Evolutionary conservation across 2,329 filamentous ascomycete species (phyloP), one percentile per base, ranked within the genome.

Genomic region (Ophiocordyceps camponoti-saundersi): DNA sequence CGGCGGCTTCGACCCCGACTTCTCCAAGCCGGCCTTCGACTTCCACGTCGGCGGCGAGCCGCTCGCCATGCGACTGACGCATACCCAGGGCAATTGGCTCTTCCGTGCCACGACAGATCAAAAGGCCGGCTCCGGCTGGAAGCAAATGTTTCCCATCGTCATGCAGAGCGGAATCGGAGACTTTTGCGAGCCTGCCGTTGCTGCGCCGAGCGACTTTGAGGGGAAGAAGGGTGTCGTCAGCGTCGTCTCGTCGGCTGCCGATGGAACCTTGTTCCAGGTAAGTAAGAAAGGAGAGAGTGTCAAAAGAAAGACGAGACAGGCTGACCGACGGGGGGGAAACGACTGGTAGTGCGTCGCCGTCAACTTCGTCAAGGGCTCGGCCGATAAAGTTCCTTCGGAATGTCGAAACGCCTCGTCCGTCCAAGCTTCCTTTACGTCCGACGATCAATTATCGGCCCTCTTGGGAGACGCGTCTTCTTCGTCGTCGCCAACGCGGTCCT

Each of bases 211-310:
- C 23, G 63, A 61, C n/a, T 77, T 66, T 54, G 67, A 65, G 2
- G 77, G 76, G 36, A 64, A 72, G 56, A 71, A 71, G 59, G 77
- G 75, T 18, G 61, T 79, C 16, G 55, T 81, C 5, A 61, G 69
- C 42, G 59, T 80, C 29, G 69, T 73, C 0, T 67, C 65, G 21
- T 63, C 70, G 20, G 75, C 70, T 0, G 61, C 67, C 0, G 77
- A 81, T 49, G 77, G 77, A 3, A 50, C 73, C 16, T 59, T 79
- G 6, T 80, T 69, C 55, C 70, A 76, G 65, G 75, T 78, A 59
- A 64, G 53, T 21, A 39, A 7, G 7, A 7, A n/a, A 18, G 11
- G 13, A 32, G 11, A 12, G 30, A 32, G 3, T 3, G 5, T 13
- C 6, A 32, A 12, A 32, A 11, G 13, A 32, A 11, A 32, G 11